Evolutionary conservation across 2,329 filamentous ascomycete species (phyloP), one percentile per base, ranked within the genome.

Genomic region (Colletotrichum cuscutae): DNA sequence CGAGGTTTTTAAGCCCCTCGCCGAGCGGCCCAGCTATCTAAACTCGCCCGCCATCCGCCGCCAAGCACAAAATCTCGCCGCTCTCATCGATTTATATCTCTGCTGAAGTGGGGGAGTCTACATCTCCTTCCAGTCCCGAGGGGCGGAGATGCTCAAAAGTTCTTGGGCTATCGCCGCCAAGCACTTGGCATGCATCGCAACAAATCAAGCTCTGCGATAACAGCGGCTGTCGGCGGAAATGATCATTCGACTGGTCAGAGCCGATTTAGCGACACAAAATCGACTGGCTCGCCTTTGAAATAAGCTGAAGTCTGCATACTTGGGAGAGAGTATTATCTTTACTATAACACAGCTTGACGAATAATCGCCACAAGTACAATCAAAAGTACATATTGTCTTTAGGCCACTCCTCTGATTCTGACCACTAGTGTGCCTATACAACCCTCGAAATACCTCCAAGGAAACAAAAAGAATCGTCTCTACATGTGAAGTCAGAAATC

Each of bases 191-290:
- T 49, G 49, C 66, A 72, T 59, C 35, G 26, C 5, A 22, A 49
- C 56, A 46, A 61, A 72, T 68, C 65, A 68, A 15, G 12, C 19
- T 15, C 2, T 22, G 53, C 28, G 69, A 72, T 72, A 68, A 71
- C 57, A 32, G 37, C 56, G 24, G 63, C 46, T 60, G 30, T 60
- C 37, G 37, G 32, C 6, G 30, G 24, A 42, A 37, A 58, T n/a
- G 19, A 59, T 30, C 49, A n/a, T 24, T 12, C 0, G 35, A 2
- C 26, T 7, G 37, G 58, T 46, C 53, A 64, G 37, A n/a, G 11
- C 7, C 59, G 35, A n/a, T 26, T 13, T 6, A 42, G 15, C 15
- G 37, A 19, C 6, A 42, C 12, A 19, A 5, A 42, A 42, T 42
- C 42, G 7, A 19, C 15, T 19, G 42, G 42, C 3, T 49, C 6